Conservation (phyloP, 352 stramenopile species). For the Pythium periplocum region DNA sequence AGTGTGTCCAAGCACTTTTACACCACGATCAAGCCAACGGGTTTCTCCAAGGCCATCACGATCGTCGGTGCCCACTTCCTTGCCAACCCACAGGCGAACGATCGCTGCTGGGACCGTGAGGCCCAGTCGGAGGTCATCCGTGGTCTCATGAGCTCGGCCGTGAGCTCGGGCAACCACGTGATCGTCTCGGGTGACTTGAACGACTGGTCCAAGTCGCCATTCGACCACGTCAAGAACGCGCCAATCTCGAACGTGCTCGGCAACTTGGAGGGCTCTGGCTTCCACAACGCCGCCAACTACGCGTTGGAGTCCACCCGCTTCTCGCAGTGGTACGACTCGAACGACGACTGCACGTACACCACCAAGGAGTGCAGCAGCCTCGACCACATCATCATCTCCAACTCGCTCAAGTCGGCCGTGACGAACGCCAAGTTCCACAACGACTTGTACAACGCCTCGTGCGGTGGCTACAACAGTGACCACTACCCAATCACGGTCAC, state of each 20-base stretch:
- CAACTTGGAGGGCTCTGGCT: conserved; percentile 13
- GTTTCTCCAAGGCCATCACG: conserved; percentile 62
- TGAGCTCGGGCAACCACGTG: conserved; percentile 14
- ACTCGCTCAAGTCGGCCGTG: conserved; percentile 19
- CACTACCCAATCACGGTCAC: conserved; percentile 30
- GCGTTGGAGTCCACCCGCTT: conserved; percentile 9
- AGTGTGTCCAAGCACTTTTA: conserved; percentile 69
- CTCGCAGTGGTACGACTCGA: conserved; percentile 21
- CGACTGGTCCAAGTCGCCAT: conserved; percentile 17
- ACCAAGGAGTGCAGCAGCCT: conserved; percentile 17
- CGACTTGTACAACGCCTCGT: conserved; percentile 15
- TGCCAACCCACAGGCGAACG: conserved; percentile 33
- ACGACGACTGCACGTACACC: conserved; percentile 17
- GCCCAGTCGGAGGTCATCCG: conserved; percentile 21
- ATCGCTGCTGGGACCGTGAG: conserved; percentile 22
- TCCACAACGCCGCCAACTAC: conserved; percentile 9
- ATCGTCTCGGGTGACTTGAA: conserved; percentile 32
- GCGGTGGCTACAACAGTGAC: conserved; percentile 26
- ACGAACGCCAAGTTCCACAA: conserved; percentile 18
- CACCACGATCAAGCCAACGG: conserved; percentile 56
- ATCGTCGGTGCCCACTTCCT: conserved; percentile 62
- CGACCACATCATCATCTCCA: conserved; percentile 32
- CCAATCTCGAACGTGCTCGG: conserved; percentile 23
- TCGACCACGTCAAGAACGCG: conserved; percentile 21
- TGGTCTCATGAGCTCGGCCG: conserved; percentile 3